These are phyloP conservation scores for Trichoderma sp. DNA, from an alignment of 2,329 filamentous ascomycete genomes.

Conservation along the genomic window DNA sequence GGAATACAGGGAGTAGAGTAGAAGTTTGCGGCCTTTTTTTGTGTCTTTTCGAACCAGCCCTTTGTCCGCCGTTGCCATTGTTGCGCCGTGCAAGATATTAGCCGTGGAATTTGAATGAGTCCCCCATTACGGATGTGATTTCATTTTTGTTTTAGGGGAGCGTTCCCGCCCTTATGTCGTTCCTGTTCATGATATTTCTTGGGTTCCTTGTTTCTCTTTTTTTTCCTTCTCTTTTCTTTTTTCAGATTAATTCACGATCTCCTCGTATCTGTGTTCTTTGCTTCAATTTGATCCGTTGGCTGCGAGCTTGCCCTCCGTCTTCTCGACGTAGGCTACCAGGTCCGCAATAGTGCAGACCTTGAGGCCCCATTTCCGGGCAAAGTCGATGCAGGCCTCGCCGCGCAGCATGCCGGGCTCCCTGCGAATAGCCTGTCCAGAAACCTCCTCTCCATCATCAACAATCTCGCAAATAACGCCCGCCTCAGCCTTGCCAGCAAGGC, in stretches of 20 bases:
- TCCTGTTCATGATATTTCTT: neutral
- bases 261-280: neutral
- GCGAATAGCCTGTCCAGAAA: conserved; percentile 67
- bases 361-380: conserved; percentile 85
- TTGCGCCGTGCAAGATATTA: neutral
- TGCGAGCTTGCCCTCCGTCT: conserved; percentile 64
- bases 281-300: conserved; percentile 35
- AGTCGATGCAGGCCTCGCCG: conserved; percentile 81
- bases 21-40: neutral
- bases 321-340: conserved; percentile 76
- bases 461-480: conserved; percentile 90
- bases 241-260: neutral
- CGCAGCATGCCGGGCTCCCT: conserved; percentile 83
- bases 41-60: neutral
- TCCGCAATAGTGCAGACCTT: conserved; percentile 96
- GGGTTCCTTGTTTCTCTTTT: neutral
- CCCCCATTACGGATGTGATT: neutral
- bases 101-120: neutral
- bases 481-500: conserved; percentile 73
- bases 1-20: neutral
- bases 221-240: neutral
- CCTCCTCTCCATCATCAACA: conserved; percentile 78
- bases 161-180: neutral
- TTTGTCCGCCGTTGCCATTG: neutral
- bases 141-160: neutral